These are phyloP conservation scores for Erysimum pusillum DNA, from an alignment of 441 rosid species.

Conservation along the genomic window DNA sequence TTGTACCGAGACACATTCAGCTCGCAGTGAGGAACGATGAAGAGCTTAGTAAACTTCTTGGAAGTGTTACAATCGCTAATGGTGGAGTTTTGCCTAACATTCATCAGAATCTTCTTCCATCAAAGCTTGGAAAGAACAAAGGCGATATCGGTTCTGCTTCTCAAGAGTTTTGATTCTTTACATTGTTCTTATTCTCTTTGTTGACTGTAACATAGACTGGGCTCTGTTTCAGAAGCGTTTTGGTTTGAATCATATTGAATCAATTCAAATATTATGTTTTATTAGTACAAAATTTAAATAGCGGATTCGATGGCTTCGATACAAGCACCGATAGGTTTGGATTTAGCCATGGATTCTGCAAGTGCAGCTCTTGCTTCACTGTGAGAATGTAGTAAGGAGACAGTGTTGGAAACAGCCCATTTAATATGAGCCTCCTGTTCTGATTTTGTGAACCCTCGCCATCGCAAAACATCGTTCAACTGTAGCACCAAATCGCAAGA, in stretches of 20 bases:
- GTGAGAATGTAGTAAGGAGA: conserved; percentile 42
- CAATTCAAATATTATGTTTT: too few relatives aligned
- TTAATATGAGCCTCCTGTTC: conserved; percentile 50
- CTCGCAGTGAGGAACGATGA: conserved; percentile 69
- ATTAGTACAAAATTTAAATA: not conserved
- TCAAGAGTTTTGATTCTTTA: conserved; percentile 54
- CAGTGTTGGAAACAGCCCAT: conserved; percentile 60
- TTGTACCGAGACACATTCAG: conserved; percentile 67
- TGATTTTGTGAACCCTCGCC: conserved; percentile 47
- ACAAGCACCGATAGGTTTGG: conserved; percentile 54
- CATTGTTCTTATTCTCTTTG: not conserved
- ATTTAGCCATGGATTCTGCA: conserved; percentile 56
- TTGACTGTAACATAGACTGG: conserved; percentile 18
- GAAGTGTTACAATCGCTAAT: conserved; percentile 63
- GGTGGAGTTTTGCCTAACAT: conserved; percentile 70
- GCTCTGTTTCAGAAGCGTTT: not conserved
- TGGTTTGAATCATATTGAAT: not conserved
- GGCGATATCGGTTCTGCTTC: conserved; percentile 61
- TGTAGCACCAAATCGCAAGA: conserved; percentile 8
- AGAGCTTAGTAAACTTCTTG: conserved; percentile 65
- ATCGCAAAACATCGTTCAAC: conserved; percentile 45
- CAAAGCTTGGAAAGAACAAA: conserved; percentile 54
- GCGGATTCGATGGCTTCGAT: conserved; percentile 57
- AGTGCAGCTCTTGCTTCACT: conserved; percentile 46
- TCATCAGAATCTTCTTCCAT: conserved; percentile 58